These are phyloP conservation scores for Barnettozyma populi DNA, from an alignment of 805 yeast species.

Conservation along the genomic window DNA sequence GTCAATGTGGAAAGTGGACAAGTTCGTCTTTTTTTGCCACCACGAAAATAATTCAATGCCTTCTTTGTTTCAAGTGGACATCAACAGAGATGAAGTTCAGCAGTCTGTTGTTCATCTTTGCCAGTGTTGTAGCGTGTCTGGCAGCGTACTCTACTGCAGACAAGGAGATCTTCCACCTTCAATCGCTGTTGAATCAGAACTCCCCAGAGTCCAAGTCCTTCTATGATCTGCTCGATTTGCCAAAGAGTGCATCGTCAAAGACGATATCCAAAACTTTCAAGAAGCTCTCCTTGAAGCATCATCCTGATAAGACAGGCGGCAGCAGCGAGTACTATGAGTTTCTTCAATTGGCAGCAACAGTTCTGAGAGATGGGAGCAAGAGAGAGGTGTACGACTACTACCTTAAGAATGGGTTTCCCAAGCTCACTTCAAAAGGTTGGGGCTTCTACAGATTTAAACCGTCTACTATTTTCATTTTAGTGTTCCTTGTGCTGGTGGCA, in stretches of 20 bases:
- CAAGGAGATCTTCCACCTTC: slow-evolving; percentile 72
- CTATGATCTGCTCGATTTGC: slow-evolving; percentile 26
- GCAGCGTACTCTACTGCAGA: slow-evolving; percentile 63
- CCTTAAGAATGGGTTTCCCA: slow-evolving; percentile 78
- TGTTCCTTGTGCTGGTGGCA: slow-evolving; percentile 44
- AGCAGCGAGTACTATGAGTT: slow-evolving; percentile 63
- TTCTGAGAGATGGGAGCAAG: slow-evolving; percentile 47
- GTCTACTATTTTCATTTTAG: slow-evolving; percentile 45
- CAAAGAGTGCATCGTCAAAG: slow-evolving; percentile 32
- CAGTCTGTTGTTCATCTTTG: not conserved
- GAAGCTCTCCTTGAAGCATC: slow-evolving; percentile 63
- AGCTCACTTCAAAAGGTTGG: slow-evolving; percentile 55
- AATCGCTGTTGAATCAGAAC: slow-evolving; percentile 46
- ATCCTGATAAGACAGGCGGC: slow-evolving; percentile 73
- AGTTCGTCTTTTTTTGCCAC: not conserved
- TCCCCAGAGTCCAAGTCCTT: slow-evolving; percentile 23
- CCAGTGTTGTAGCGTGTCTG: slow-evolving; percentile 5
- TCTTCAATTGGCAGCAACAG: slow-evolving; percentile 68
- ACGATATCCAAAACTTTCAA: slow-evolving; percentile 65
- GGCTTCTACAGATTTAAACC: slow-evolving; percentile 66
- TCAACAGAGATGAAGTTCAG: not conserved
- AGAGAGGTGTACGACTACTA: slow-evolving; percentile 82
- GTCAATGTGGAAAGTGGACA: no score
- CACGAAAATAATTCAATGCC: not conserved
- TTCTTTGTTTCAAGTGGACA: not conserved